Evolutionary conservation across 805 yeast species (phyloP).

Genomic region (Candida peoriensis): DNA sequence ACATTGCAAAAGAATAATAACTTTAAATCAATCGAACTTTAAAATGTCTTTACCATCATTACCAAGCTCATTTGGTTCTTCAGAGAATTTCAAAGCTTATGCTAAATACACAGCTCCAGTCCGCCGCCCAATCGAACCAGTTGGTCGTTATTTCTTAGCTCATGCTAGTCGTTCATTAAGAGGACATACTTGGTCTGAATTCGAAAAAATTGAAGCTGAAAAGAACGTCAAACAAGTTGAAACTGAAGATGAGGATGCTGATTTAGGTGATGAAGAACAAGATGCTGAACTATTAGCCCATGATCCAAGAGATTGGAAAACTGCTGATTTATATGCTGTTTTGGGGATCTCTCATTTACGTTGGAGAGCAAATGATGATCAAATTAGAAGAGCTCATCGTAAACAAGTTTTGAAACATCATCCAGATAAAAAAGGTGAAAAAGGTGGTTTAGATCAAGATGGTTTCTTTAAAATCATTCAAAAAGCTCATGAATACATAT

Average conservation of each 20-base stretch:
- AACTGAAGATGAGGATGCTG: conserved; percentile 40
- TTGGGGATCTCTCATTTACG: conserved; percentile 90
- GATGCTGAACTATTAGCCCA: conserved; percentile 66
- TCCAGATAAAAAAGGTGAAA: conserved; percentile 95
- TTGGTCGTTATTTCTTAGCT: conserved; percentile 91
- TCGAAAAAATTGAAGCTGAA: conserved; percentile 88
- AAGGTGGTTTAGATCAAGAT: conserved; percentile 82
- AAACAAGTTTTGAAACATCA: conserved; percentile 94
- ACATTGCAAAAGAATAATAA: no score
- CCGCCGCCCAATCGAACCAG: conserved; percentile 90
- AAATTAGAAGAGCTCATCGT: conserved; percentile 95
- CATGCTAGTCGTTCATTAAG: conserved; percentile 94
- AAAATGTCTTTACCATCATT: conserved; percentile 44
- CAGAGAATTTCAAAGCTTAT: conserved; percentile 42
- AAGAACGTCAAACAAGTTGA: conserved; percentile 72
- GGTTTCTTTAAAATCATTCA: conserved; percentile 97
- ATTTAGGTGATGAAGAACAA: conserved; percentile 73
- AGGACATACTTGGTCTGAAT: conserved; percentile 99
- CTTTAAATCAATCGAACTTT: no score
- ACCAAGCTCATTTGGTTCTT: conserved; percentile 51
- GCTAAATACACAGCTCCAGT: conserved; percentile 52
- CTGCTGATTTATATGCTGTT: conserved; percentile 93
- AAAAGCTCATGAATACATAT: conserved; percentile 87
- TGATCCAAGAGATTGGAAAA: conserved; percentile 98
- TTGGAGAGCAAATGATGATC: conserved; percentile 86